Conservation (phyloP, 345 rosid species). For the Acer yangbiense region DNA sequence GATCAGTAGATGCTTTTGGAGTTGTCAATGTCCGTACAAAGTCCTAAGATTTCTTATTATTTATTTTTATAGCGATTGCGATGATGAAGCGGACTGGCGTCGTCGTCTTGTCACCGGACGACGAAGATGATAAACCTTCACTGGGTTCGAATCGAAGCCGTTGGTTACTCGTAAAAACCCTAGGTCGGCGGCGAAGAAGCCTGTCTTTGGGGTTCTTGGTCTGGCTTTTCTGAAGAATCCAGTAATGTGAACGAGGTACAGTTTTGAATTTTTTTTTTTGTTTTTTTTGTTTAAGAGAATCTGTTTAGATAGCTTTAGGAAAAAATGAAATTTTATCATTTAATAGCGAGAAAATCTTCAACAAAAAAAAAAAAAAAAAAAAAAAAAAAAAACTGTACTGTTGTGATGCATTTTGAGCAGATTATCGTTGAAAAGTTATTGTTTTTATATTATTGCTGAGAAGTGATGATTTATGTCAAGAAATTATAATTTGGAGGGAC, state of each 20-base stretch:
- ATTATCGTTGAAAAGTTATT: neutral
- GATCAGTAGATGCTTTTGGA: too few relatives aligned
- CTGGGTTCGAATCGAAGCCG: conserved; percentile 42
- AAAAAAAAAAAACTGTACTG: neutral
- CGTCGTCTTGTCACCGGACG: conserved; percentile 63
- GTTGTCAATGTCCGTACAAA: too few relatives aligned
- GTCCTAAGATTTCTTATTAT: too few relatives aligned
- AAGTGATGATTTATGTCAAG: neutral
- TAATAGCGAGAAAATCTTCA: neutral
- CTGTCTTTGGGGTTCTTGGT: conserved; percentile 47
- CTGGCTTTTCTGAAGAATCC: conserved; percentile 34
- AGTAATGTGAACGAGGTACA: conserved; percentile 54
- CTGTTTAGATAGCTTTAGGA: neutral
- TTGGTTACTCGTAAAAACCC: conserved; percentile 46
- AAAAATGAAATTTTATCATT: neutral
- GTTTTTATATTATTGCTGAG: neutral
- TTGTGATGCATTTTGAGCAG: neutral
- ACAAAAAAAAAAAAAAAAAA: too few relatives aligned
- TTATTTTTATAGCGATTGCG: neutral
- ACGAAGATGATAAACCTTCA: conserved; percentile 42
- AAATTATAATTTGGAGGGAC: neutral
- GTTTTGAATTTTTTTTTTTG: neutral
- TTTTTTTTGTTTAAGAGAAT: neutral
- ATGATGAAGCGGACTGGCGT: conserved; percentile 48
- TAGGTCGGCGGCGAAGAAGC: conserved; percentile 53